phyloP scores from a whole-genome alignment of 2,329 filamentous ascomycete genomes.

The Pseudopyricularia cyperi region DNA sequence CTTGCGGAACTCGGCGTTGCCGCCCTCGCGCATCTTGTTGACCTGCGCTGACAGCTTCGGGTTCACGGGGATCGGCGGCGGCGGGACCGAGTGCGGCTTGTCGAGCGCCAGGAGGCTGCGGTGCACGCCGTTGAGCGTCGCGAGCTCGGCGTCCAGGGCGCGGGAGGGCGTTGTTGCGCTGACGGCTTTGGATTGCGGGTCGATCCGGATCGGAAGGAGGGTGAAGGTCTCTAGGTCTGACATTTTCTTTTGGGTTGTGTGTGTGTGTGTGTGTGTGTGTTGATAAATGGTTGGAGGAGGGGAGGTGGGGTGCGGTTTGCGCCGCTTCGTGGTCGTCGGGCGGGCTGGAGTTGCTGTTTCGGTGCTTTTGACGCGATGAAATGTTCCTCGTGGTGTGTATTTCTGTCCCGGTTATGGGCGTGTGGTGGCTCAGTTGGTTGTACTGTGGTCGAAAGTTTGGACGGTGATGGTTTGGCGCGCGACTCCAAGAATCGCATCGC shows the following conservation, averaged over 20 bases:
- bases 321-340: not conserved
- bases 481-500: too few species aligned
- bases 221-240: conserved; percentile 62
- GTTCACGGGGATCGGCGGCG: conserved; percentile 81
- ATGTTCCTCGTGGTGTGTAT: not conserved
- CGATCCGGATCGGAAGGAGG: conserved; percentile 67
- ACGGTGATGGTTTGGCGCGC: too few species aligned
- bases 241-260: conserved; percentile 23
- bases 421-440: too few species aligned
- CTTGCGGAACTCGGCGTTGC: conserved; percentile 74
- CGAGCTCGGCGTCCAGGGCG: conserved; percentile 50
- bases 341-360: not conserved
- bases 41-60: conserved; percentile 83
- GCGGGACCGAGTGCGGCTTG: conserved; percentile 53
- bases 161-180: conserved; percentile 29
- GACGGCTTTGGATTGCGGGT: conserved; percentile 71
- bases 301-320: not conserved
- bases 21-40: conserved; percentile 78
- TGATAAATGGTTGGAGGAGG: not conserved
- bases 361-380: not conserved
- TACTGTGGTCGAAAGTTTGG: too few species aligned
- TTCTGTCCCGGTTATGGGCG: too few species aligned
- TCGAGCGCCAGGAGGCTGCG: conserved; percentile 55
- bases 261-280: not conserved
- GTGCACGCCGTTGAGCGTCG: conserved; percentile 68